Base-by-base conservation (phyloP, 192 early-diverging fungal genomes). In the Chytriomyces hyalinus region DNA sequence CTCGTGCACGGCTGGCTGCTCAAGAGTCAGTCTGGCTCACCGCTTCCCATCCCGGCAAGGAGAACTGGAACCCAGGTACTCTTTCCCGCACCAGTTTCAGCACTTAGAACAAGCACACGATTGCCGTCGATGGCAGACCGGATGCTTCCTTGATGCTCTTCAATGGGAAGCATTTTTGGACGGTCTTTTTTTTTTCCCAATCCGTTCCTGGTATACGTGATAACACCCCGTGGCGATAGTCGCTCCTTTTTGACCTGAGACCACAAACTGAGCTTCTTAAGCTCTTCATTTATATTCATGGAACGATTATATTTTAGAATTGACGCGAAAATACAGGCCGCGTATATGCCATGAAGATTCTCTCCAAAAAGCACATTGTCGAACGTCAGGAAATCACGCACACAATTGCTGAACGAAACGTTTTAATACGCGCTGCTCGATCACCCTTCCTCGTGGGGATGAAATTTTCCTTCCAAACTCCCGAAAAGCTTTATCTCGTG, bases 261-360 rank as follows among this genome's bases (percentile, higher is more conserved):
- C 36, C 36, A 36, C 36, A 36, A 36, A 36, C 4, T 36, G 36
- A 36, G 36, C 24, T 36, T 36, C 36, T 36, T 0, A 36, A 36
- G 36, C 36, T 36, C 36, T 36, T 36, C 1, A 36, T 36, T 4
- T 36, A 36, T 36, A 36, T 36, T 2, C 36, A 36, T 36, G 36
- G 6, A 11, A 47, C 44, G 10, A 45, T 57, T 67, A 6, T 28
- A 17, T 67, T 67, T 46, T 0, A 0, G 24, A 26, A 26, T 0
- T 26, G 24, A 26, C 24, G 36, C 66, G 66, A 43, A 11, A 15
- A n/a, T 28, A 13, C n/a, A 28, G 89, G 89, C 78, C 94, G 96
- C 62, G 96, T 98, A 81, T 99, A 97, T 83, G 96, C 97, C 67
- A 94, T 99, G 94, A 98, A 98, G 82, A 94, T 96, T 53, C 85